Conservation (phyloP, 2,329 filamentous ascomycete species). For the Verticillium nubilum region DNA sequence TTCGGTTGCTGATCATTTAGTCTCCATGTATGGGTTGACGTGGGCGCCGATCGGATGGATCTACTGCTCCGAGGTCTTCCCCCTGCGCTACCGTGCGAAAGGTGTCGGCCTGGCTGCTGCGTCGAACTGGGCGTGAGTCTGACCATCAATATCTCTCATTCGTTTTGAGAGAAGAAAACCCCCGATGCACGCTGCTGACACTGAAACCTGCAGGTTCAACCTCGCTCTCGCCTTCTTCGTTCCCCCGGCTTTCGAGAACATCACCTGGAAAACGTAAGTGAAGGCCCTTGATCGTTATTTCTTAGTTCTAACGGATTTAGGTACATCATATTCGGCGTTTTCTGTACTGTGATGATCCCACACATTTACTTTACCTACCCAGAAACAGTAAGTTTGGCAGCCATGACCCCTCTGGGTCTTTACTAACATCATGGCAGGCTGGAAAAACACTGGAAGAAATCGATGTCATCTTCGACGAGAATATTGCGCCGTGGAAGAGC, state of each 20-base stretch:
- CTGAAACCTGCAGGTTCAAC: constrained; percentile 29
- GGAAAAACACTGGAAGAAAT: constrained; percentile 1
- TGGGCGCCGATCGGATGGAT: constrained; percentile 27
- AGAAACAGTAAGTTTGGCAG: neutral
- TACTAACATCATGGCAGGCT: neutral
- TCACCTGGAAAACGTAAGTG: neutral
- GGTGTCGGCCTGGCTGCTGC: constrained; percentile 48
- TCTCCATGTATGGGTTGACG: constrained; percentile 21
- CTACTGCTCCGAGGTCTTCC: constrained; percentile 31
- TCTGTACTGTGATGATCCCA: neutral
- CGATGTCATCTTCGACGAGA: constrained; percentile 1
- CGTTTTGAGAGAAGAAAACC: no score
- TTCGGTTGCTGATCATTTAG: no score
- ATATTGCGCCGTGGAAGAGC: neutral
- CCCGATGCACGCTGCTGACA: neutral
- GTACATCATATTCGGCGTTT: constrained; percentile 1
- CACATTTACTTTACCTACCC: constrained; percentile 1
- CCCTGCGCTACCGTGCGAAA: constrained; percentile 43
- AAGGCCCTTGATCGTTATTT: neutral
- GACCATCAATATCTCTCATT: neutral
- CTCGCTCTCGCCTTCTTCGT: constrained; percentile 44
- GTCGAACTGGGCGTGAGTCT: constrained; percentile 34
- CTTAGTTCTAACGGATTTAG: neutral
- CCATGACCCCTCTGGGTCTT: neutral
- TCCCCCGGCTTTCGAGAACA: constrained; percentile 21